Base-by-base conservation (phyloP, 2,329 filamentous ascomycete genomes). In the Macrophomina pseudophaseolina region DNA sequence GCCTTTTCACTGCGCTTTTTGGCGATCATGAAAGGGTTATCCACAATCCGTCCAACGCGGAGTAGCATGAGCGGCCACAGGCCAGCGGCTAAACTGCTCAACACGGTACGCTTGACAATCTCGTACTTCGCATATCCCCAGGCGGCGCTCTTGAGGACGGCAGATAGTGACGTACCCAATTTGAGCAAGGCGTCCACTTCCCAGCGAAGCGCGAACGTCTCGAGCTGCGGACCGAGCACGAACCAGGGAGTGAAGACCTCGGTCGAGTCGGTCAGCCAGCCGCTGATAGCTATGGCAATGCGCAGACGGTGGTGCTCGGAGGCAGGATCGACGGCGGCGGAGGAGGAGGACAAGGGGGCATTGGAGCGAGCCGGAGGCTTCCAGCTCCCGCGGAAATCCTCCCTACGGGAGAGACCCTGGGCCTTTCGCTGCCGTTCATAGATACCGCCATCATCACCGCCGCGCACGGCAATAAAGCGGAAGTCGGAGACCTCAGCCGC, bases 401-500 rank as follows among this genome's bases (percentile, higher is more conserved):
- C 42, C 42, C 6, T 40, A 52, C 42, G 63, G 16, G 63, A 58
- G 4, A 65, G n/a, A 2, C 63, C 63, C 6, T 56, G 63, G 35
- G 81, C 75, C 14, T 86, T 85, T 63, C 88, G 87, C 54, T 66
- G 54, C 4, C 63, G 63, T 16, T 65, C 63, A 52, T 65, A 65
- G n/a, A 56, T 28, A 33, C 53, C 54, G 32, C 48, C 64, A 60
- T 83, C 79, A 35, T 81, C 78, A 68, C 82, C 88, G 2, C 40
- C 63, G 76, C 65, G 83, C 16, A 97, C 82, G 0, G 93, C 91
- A 11, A 97, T 79, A 72, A 98, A 92, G 0, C 88, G 92, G 77
- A 97, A 97, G 74, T 98, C 94, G 72, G 92, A 88, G 16, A 98
- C 90, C 70, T 97, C 93, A 71, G 88, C 89, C 11, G 91, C 87